These are phyloP conservation scores for Ascochyta lentis DNA, from an alignment of 2,329 filamentous ascomycete genomes.

Conservation along the genomic window DNA sequence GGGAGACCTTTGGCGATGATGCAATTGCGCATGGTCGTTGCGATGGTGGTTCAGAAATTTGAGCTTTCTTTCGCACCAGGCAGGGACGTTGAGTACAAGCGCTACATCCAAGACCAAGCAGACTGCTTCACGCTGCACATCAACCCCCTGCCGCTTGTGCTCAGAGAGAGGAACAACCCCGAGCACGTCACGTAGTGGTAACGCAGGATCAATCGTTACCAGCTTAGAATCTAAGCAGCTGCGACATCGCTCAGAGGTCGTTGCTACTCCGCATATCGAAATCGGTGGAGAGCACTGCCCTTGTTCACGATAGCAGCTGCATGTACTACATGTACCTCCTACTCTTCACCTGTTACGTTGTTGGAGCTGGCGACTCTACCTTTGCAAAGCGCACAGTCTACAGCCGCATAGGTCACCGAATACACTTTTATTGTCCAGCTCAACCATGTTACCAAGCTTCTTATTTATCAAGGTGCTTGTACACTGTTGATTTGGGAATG, in stretches of 20 bases:
- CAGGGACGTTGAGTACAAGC: slow-evolving; percentile 4
- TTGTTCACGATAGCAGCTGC: background rate
- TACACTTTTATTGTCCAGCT: background rate
- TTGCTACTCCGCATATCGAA: background rate
- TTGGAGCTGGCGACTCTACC: too few relatives aligned
- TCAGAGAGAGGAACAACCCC: slow-evolving; percentile 4
- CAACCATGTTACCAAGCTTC: background rate
- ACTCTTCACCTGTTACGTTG: too few relatives aligned
- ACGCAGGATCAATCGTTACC: background rate
- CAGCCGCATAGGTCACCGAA: too few relatives aligned
- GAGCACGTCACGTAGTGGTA: background rate
- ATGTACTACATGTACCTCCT: background rate
- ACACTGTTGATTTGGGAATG: background rate
- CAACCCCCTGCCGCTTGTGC: slow-evolving; percentile 12
- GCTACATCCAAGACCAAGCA: slow-evolving; percentile 19
- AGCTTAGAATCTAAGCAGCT: background rate
- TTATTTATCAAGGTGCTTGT: too few relatives aligned
- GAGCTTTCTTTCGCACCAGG: slow-evolving; percentile 13
- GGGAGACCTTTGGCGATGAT: slow-evolving; percentile 24
- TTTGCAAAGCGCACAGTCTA: too few relatives aligned
- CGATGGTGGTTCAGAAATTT: slow-evolving; percentile 4
- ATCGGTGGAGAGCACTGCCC: too few relatives aligned
- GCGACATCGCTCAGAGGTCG: background rate
- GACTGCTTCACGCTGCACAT: slow-evolving; percentile 23
- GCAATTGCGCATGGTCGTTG: slow-evolving; percentile 20